Conservation (phyloP, 768 basidiomycete species). For the Cystofilobasidium ferigula region DNA sequence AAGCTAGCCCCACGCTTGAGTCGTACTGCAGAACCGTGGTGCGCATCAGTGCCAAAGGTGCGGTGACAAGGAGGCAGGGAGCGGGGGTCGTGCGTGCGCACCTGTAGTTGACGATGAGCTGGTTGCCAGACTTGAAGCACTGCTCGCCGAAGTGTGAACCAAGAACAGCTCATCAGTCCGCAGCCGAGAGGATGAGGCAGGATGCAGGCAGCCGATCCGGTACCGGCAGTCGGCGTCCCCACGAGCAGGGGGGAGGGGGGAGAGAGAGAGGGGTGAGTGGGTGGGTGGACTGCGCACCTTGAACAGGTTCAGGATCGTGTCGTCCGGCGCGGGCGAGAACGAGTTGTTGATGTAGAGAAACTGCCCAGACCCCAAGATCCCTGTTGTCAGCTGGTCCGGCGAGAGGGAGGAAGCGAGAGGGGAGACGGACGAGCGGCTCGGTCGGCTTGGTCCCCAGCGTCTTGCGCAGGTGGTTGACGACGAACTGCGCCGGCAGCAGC, state of each 20-base stretch:
- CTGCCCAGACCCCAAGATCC: constrained; percentile 24
- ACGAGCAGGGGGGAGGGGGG: neutral
- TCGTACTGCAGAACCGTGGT: constrained; percentile 14
- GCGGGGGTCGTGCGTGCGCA: constrained; percentile 29
- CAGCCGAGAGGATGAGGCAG: too few species aligned
- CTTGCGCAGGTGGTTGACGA: constrained; percentile 4
- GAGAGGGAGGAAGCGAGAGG: neutral
- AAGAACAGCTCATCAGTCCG: neutral
- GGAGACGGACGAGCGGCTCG: constrained; percentile 19
- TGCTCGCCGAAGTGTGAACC: constrained; percentile 31
- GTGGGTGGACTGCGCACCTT: constrained; percentile 44
- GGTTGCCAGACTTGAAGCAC: constrained; percentile 79
- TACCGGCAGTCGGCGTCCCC: neutral
- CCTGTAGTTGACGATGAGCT: constrained; percentile 89
- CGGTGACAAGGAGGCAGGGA: neutral
- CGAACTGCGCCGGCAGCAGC: neutral
- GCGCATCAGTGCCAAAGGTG: neutral
- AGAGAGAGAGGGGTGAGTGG: neutral
- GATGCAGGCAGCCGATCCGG: too few species aligned
- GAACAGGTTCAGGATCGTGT: constrained; percentile 65
- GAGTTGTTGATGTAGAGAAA: constrained; percentile 57
- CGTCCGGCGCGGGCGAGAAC: constrained; percentile 73
- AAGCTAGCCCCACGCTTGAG: constrained; percentile 26
- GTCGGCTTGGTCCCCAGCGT: constrained; percentile 17
- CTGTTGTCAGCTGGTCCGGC: neutral